These are phyloP conservation scores for Cutaneotrichosporon cavernicola DNA, from an alignment of 1,284 basidiomycete genomes.

Conservation along the genomic window DNA sequence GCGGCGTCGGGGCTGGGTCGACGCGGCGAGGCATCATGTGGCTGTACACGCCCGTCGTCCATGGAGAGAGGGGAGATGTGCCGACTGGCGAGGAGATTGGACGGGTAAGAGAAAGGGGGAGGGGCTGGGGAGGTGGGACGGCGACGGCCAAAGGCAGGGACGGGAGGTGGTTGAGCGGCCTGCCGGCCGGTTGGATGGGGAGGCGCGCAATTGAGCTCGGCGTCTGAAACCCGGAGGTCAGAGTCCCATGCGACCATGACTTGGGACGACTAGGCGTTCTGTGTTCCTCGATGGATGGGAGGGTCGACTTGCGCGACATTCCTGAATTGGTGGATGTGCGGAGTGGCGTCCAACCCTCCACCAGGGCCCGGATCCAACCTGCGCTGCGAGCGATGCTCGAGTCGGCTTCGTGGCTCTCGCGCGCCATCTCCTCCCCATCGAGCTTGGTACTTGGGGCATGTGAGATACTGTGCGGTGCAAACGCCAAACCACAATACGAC, in stretches of 20 bases:
- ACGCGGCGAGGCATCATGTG: not conserved
- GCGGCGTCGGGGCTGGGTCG: not conserved
- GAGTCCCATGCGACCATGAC: not conserved
- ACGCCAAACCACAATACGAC: not conserved
- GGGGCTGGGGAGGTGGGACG: not conserved
- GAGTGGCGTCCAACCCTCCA: not conserved
- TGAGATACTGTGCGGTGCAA: not conserved
- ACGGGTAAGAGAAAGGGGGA: not conserved
- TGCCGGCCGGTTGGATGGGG: not conserved
- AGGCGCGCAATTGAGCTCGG: not conserved
- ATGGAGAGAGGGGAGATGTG: not conserved
- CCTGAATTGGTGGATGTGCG: not conserved
- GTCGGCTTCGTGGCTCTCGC: constrained; percentile 1
- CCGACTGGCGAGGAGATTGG: not conserved
- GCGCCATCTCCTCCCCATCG: constrained; percentile 1
- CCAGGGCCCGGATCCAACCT: constrained; percentile 9
- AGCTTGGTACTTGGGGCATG: constrained; percentile 1
- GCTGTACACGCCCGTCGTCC: not conserved
- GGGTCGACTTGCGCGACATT: not conserved
- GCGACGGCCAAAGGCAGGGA: not conserved
- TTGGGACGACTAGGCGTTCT: not conserved
- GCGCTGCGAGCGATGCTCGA: constrained; percentile 15
- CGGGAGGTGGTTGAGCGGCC: not conserved
- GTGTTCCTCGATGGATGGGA: not conserved
- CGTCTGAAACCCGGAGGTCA: not conserved